Evolutionary conservation across 2,329 filamentous ascomycete species (phyloP), one percentile per base, ranked within the genome.

Genomic region (Aureobasidium sp.): DNA sequence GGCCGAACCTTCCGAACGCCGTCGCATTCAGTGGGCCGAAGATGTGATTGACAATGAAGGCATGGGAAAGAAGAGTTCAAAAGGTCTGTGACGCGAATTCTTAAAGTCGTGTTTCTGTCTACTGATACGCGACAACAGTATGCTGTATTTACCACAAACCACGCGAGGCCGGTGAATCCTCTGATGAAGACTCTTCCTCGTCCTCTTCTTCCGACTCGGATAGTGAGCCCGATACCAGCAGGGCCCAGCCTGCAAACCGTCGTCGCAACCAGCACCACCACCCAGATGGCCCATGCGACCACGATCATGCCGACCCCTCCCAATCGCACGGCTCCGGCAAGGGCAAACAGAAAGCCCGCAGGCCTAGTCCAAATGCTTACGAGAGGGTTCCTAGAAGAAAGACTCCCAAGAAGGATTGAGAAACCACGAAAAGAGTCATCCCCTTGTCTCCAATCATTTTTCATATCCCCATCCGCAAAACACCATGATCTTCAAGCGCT

Each of bases 71-170:
- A 99, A 97, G 78, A 93, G 85, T 66, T 96, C 90, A 21, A 99
- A 99, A 84, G 90, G 91, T 93, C 74, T 49, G 30, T 44, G 34
- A 14, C 13, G 34, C 5, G 11, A 14, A 37, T 25, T 3, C 6
- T 50, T 62, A 25, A 59, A 10, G 3, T n/a, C 6, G 7, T 47
- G 14, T 36, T 11, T 47, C 14, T 25, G 6, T 21, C 6, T 49
- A 39, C 59, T 64, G 21, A 57, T 30, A 44, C 29, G 8, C 44
- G 30, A 13, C 42, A 57, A 41, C 39, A 96, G 94, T 97, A n/a
- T 99, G 94, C 82, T 99, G 94, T 75, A 99, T 99, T 74, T 99
- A 97, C 77, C 93, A 97, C 77, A 89, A 89, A 64, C 87, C 91
- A 7, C 89, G 88, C 67, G 84, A 81, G 11, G 85, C 91, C 4